Evolutionary conservation across 371 early-diverging fungal species (phyloP).

Genomic region (Apophysomyces ossiformis): DNA sequence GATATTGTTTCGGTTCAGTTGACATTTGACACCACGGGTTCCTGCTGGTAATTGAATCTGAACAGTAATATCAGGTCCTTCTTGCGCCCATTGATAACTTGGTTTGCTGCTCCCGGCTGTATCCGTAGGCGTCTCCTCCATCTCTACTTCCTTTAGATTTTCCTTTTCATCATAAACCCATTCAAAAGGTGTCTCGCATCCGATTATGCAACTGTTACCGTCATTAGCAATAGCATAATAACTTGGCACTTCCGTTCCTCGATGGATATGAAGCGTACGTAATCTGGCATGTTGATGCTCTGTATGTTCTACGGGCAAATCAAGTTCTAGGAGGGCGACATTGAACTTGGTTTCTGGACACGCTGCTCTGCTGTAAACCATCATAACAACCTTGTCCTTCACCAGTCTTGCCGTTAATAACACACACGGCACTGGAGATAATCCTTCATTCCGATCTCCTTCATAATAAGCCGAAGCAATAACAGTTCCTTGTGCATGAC

Average conservation of each 20-base stretch:
- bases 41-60: constrained; percentile 59
- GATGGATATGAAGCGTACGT: constrained; percentile 50
- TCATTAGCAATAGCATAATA: constrained; percentile 60
- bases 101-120: constrained; percentile 14
- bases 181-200: constrained; percentile 47
- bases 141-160: constrained; percentile 27
- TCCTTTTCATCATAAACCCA: constrained; percentile 12
- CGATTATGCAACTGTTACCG: constrained; percentile 56
- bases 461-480: constrained; percentile 29
- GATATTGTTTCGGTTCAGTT: constrained; percentile 52
- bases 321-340: constrained; percentile 46
- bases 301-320: constrained; percentile 20
- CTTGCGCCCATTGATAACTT: constrained; percentile 76
- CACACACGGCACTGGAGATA: constrained; percentile 50
- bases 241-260: constrained; percentile 67
- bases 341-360: constrained; percentile 38
- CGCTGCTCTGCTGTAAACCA: constrained; percentile 41
- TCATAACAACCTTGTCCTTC: constrained; percentile 28
- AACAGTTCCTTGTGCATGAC: constrained; percentile 16
- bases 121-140: constrained; percentile 31
- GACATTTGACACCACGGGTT: constrained; percentile 61
- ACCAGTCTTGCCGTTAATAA: constrained; percentile 35
- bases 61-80: constrained; percentile 68
- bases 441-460: constrained; percentile 45
- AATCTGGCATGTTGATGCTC: constrained; percentile 12